A percentile compares a stretch with the other conserved stretches of the same genome.
These are phyloP conservation scores for Termitomyces sp. DNA, from an alignment of 1,284 basidiomycete species.

Conservation along the genomic window DNA sequence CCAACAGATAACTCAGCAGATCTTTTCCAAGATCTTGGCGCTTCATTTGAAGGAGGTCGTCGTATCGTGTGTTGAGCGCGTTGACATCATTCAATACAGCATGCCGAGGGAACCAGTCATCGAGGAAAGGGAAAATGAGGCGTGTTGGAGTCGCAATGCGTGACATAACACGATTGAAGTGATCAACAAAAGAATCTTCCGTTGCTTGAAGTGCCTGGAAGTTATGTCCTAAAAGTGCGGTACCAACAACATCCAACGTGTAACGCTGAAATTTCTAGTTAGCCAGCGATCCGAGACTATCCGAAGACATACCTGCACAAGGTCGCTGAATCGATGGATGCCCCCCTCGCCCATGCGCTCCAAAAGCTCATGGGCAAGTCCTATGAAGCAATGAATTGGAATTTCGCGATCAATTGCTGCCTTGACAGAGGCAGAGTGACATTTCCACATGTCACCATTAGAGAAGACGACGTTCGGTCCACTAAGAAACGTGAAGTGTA, in stretches of 20 bases:
- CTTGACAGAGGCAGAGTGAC: conserved; percentile 22
- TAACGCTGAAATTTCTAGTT: conserved; percentile 13
- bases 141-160: conserved; percentile 20
- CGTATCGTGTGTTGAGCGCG: conserved; percentile 18
- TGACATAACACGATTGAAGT: conserved; percentile 23
- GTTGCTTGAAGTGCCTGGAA: conserved; percentile 19
- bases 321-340: conserved; percentile 18
- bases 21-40: conserved; percentile 19
- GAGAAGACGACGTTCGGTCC: conserved; percentile 23
- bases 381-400: conserved; percentile 19
- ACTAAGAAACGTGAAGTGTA: conserved; percentile 21
- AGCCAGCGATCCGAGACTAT: not conserved
- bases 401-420: conserved; percentile 21
- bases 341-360: conserved; percentile 18
- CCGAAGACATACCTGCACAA: conserved; percentile 17
- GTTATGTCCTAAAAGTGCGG: conserved; percentile 20
- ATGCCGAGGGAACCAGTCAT: conserved; percentile 20
- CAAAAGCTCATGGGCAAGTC: conserved; percentile 18
- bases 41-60: conserved; percentile 16
- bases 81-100: conserved; percentile 19
- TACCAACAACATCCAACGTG: conserved; percentile 21
- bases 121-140: conserved; percentile 23
- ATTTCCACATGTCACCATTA: conserved; percentile 23
- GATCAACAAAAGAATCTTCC: conserved; percentile 21
- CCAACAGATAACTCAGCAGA: conserved; percentile 21